A percentile compares a stretch with the other conserved stretches of the same genome.
phyloP scores from a whole-genome alignment of 805 yeast species.

The Lipomyces yamadae region DNA sequence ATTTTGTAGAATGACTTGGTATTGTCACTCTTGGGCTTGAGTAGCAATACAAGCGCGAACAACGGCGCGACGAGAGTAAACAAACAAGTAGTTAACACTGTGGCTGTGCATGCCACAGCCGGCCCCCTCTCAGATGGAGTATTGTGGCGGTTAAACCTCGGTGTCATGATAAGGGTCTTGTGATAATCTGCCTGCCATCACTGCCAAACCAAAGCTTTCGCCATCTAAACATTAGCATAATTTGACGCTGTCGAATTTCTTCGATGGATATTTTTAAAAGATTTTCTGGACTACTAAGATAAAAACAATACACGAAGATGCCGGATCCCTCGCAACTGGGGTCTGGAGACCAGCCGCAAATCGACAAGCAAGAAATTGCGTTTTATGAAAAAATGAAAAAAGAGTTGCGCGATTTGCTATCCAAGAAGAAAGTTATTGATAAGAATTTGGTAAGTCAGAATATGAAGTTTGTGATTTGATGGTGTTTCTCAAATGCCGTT shows the following conservation, averaged over 20 bases:
- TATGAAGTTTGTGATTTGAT: not conserved
- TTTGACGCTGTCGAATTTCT: not conserved
- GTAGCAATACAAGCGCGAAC: too few relatives aligned
- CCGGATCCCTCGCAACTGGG: conserved; percentile 33
- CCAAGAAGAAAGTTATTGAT: conserved; percentile 67
- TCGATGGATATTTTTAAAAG: not conserved
- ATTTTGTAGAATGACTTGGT: not conserved
- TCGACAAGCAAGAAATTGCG: conserved; percentile 37
- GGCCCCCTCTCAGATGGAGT: too few relatives aligned
- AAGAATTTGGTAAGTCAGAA: conserved; percentile 46
- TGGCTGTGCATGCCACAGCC: too few relatives aligned
- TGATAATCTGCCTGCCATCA: not conserved
- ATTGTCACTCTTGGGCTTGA: too few relatives aligned
- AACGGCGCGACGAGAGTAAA: too few relatives aligned
- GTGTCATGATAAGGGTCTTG: not conserved
- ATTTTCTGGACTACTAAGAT: not conserved
- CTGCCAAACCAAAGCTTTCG: not conserved
- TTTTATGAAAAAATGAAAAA: conserved; percentile 71
- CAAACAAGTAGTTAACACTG: too few relatives aligned
- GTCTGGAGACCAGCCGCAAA: conserved; percentile 17
- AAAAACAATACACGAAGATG: conserved; percentile 8
- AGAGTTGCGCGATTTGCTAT: conserved; percentile 66
- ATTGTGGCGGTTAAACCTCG: not conserved
- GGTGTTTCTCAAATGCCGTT: not conserved
- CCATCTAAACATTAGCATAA: not conserved